These are phyloP conservation scores for Ogataea pilisensis DNA, from an alignment of 805 yeast species.

Conservation along the genomic window DNA sequence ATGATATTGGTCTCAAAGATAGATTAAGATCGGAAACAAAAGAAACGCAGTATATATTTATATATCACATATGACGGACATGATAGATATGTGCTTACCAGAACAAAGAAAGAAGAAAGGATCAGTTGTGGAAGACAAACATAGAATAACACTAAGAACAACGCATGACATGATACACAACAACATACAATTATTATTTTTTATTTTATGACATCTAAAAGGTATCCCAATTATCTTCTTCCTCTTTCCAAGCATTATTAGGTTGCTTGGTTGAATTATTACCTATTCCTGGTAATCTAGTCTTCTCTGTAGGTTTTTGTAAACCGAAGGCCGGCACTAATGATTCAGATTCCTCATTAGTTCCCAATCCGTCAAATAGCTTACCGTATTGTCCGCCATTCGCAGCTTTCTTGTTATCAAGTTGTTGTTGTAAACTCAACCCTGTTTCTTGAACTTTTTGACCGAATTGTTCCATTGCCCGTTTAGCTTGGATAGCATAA, in stretches of 20 bases:
- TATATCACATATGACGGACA: too few species aligned
- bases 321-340: slow-evolving; percentile 67
- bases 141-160: too few species aligned
- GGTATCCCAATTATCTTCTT: slow-evolving; percentile 67
- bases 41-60: too few species aligned
- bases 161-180: not conserved
- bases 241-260: slow-evolving; percentile 30
- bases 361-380: slow-evolving; percentile 54
- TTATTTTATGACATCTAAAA: slow-evolving; percentile 34
- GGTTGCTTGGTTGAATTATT: slow-evolving; percentile 28
- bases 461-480: slow-evolving; percentile 97
- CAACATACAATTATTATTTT: too few species aligned
- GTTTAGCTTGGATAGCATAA: slow-evolving; percentile 70
- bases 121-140: too few species aligned
- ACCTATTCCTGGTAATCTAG: slow-evolving; percentile 51
- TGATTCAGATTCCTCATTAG: slow-evolving; percentile 31
- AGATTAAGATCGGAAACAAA: too few species aligned
- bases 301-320: slow-evolving; percentile 51
- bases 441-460: slow-evolving; percentile 90
- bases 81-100: too few species aligned
- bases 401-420: slow-evolving; percentile 35
- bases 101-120: too few species aligned
- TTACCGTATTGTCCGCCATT: slow-evolving; percentile 39
- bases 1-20: too few species aligned
- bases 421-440: slow-evolving; percentile 56